A percentile compares a stretch with the other conserved stretches of the same genome.
These are phyloP conservation scores for Mediolabrus comicus DNA, from an alignment of 108 stramenopile species.

Conservation along the genomic window DNA sequence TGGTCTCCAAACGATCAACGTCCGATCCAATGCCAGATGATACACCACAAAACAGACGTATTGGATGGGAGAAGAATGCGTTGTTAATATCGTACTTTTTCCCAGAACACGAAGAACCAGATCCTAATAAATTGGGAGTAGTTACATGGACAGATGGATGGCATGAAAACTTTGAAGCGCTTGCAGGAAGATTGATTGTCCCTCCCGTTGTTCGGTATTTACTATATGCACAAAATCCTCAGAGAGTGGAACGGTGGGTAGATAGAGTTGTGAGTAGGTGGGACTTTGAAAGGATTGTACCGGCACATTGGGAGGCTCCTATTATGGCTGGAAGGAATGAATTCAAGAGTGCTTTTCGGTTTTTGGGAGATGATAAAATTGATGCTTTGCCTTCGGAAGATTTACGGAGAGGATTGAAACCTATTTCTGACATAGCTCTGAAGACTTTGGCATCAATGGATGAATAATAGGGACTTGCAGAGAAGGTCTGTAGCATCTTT, in stretches of 20 bases:
- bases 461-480: no score
- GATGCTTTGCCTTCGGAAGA: constrained; percentile 27
- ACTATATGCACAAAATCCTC: constrained; percentile 14
- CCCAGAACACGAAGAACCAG: constrained; percentile 28
- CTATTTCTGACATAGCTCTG: no score
- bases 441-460: no score
- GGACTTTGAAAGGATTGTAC: constrained; percentile 22
- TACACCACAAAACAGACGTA: constrained; percentile 8
- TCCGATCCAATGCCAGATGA: constrained; percentile 24
- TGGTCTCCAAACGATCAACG: constrained; percentile 12
- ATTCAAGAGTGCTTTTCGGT: constrained; percentile 7
- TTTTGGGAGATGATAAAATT: constrained; percentile 7
- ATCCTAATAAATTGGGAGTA: constrained; percentile 7
- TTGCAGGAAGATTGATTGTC: constrained; percentile 15
- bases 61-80: constrained; percentile 28
- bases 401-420: constrained; percentile 19
- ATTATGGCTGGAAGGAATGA: constrained; percentile 6
- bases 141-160: constrained; percentile 33
- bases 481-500: no score
- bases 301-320: constrained; percentile 29
- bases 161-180: constrained; percentile 22
- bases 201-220: constrained; percentile 25
- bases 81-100: constrained; percentile 31
- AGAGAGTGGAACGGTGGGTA: constrained; percentile 14
- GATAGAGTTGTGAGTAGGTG: constrained; percentile 2